These are phyloP conservation scores for Wolfiporia cocos DNA, from an alignment of 1,284 basidiomycete species.

Conservation along the genomic window DNA sequence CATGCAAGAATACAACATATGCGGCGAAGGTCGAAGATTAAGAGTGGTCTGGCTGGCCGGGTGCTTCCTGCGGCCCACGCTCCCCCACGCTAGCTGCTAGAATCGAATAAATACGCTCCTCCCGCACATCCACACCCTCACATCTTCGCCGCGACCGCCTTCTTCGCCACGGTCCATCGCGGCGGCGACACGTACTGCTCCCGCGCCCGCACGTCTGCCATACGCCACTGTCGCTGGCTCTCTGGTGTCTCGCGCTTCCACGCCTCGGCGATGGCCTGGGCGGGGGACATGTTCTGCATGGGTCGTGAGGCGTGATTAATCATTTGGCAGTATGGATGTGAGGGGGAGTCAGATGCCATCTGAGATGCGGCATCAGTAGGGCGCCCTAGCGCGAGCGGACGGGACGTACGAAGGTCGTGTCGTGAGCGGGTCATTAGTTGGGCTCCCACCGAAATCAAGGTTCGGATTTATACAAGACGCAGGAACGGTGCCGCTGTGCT, in stretches of 20 bases:
- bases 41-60: constrained; percentile 1
- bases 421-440: constrained; percentile 27
- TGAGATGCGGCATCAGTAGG: constrained; percentile 12
- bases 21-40: constrained; percentile 6
- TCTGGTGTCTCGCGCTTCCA: constrained; percentile 56
- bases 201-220: constrained; percentile 38
- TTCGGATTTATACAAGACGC: constrained; percentile 29
- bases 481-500: constrained; percentile 18
- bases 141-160: constrained; percentile 15
- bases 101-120: constrained; percentile 4
- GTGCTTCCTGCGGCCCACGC: too few species aligned
- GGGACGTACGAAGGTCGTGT: constrained; percentile 27
- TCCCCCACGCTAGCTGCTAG: background rate
- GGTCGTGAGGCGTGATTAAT: constrained; percentile 17
- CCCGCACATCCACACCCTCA: constrained; percentile 7
- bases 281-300: constrained; percentile 35
- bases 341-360: constrained; percentile 32
- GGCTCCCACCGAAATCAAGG: constrained; percentile 18
- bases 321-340: constrained; percentile 17
- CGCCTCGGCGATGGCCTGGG: constrained; percentile 57
- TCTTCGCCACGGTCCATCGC: constrained; percentile 16
- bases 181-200: constrained; percentile 29
- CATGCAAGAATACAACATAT: constrained; percentile 2
- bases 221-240: constrained; percentile 52
- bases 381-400: constrained; percentile 9